Evolutionary conservation across 192 early-diverging fungal species (phyloP), one percentile per base, ranked within the genome.

Genomic region (Chytriomyces confervae): DNA sequence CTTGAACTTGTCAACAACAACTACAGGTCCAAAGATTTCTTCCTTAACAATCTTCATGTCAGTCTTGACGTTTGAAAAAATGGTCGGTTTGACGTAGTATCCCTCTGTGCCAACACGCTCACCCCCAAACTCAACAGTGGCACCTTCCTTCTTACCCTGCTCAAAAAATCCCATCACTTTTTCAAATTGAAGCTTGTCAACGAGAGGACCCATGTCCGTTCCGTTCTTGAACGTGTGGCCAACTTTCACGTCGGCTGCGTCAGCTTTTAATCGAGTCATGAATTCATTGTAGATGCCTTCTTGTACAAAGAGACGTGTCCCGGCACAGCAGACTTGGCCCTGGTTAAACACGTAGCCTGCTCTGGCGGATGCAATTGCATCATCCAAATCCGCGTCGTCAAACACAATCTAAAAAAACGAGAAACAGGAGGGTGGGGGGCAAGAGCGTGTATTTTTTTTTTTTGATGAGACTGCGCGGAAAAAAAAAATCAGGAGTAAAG

Each of bases 1-100:
- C 53, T 80, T 47, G 49, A 95, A 94, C 13, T 76, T 84, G 79
- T 88, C 91, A 23, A 95, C 85, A 7, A 86, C 89, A 45, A 93
- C 93, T 23, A 97, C 87, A 16, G 95, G 95, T 7, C 95, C 95
- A 88, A 97, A 97, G 5, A 92, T 93, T 77, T 97, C 95, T 77
- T 97, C 94, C 20, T 79, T 87, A 27, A 88, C 83, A 69, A 96
- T 91, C 10, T 73, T 76, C 89, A 93, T 91, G 43, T 86, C 83
- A 45, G 86, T 82, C 10, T 78, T 86, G 80, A 92, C 90, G n/a
- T 87, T 84, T 2, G 81, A 80, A 48, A 89, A 88, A n/a, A 93
- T 61, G 0, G 92, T 91, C 0, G 91, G 91, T 51, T 84, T 64
- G 63, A 89, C 75, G 80, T 92, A 88, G 87, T 70, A 70, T 3